Conservation (phyloP, 176 grass and related monocot species). For the Leersia perrieri region DNA sequence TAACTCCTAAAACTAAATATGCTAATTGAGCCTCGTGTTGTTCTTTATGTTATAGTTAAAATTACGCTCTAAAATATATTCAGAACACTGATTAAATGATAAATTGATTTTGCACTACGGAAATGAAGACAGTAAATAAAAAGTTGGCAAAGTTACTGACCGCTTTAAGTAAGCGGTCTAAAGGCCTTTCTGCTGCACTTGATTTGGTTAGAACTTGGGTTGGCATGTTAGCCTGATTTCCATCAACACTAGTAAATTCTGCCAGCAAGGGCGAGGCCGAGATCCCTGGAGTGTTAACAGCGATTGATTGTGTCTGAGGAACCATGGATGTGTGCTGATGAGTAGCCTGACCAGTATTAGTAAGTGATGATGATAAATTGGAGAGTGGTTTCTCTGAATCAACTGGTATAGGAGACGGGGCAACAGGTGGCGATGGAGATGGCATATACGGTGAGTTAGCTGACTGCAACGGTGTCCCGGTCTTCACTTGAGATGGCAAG, state of each 20-base stretch:
- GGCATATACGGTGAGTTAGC: constrained; percentile 77
- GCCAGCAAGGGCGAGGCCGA: constrained; percentile 88
- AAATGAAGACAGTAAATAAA: constrained; percentile 13
- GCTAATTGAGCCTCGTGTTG: not conserved
- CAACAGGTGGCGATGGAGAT: constrained; percentile 80
- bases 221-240: constrained; percentile 61
- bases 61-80: constrained; percentile 10
- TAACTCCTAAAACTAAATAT: constrained; percentile 17
- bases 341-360: constrained; percentile 55
- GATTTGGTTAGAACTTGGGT: constrained; percentile 59
- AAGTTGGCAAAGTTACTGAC: constrained; percentile 43
- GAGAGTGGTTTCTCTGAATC: constrained; percentile 74
- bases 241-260: constrained; percentile 81
- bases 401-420: constrained; percentile 75
- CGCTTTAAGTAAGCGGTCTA: constrained; percentile 81
- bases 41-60: constrained; percentile 14
- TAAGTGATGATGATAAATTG: constrained; percentile 59
- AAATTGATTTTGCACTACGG: not conserved
- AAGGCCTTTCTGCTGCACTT: constrained; percentile 71
- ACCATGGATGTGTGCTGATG: constrained; percentile 55
- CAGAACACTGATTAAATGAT: constrained; percentile 20
- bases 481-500: constrained; percentile 78
- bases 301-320: constrained; percentile 64
- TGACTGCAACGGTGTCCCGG: constrained; percentile 76
- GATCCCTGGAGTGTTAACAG: constrained; percentile 89